Percentiles rank a stretch among this genome's conserved stretches.
Conservation (phyloP, 345 rosid species). For the Rhodomyrtus tomentosa region DNA sequence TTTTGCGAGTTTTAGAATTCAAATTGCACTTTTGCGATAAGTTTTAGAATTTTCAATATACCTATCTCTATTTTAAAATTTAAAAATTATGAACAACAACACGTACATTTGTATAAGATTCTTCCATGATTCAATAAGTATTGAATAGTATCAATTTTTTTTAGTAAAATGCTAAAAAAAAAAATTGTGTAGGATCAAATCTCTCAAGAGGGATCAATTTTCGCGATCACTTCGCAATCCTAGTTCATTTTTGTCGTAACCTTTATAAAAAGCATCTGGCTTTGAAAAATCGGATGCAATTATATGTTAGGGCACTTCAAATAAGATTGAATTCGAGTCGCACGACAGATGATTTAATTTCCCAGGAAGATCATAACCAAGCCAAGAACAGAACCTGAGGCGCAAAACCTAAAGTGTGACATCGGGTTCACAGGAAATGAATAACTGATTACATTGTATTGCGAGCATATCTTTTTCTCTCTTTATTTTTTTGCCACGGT, state of each 20-base stretch:
- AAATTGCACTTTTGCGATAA: no score
- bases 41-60: no score
- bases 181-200: not conserved
- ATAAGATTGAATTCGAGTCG: not conserved
- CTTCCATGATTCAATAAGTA: not conserved
- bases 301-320: not conserved
- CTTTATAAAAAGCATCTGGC: not conserved
- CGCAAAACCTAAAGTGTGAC: no score
- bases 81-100: not conserved
- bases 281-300: not conserved
- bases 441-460: no score
- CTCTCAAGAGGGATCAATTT: not conserved
- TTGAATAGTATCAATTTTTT: not conserved
- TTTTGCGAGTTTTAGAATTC: no score
- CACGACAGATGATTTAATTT: not conserved
- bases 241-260: not conserved
- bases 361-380: not conserved
- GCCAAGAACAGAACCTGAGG: not conserved
- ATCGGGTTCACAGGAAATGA: no score
- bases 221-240: not conserved
- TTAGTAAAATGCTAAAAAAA: no score
- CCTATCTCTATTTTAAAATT: not conserved
- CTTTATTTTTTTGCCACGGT: not conserved
- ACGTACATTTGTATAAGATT: not conserved
- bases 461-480: not conserved